Percentiles rank a stretch among this genome's conserved stretches.
Evolutionary conservation across 352 stramenopile genomes (phyloP).

Genomic region (Pythium pyrilobum): DNA sequence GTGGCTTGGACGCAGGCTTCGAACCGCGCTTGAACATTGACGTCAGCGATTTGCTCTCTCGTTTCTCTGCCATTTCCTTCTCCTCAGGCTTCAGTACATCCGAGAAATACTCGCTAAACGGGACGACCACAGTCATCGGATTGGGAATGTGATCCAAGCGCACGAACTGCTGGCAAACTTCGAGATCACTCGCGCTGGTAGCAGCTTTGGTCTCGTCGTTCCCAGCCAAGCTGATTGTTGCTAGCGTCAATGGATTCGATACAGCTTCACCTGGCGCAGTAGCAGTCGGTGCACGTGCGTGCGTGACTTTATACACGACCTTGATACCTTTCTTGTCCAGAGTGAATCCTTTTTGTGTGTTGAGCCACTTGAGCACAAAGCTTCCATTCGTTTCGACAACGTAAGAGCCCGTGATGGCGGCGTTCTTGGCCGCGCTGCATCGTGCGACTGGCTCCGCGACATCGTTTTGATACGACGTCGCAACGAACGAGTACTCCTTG

Average conservation of each 20-base stretch:
- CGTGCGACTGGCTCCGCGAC: slow-evolving; percentile 39
- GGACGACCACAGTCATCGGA: slow-evolving; percentile 57
- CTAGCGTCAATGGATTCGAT: not conserved
- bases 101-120: slow-evolving; percentile 67
- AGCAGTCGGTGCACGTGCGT: slow-evolving; percentile 29
- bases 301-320: slow-evolving; percentile 48
- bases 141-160: slow-evolving; percentile 57
- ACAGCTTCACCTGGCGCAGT: not conserved
- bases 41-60: slow-evolving; percentile 26
- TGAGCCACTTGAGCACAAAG: slow-evolving; percentile 72
- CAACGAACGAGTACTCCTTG: slow-evolving; percentile 56
- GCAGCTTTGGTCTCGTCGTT: not conserved
- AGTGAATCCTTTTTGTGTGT: slow-evolving; percentile 60
- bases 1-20: not conserved
- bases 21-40: slow-evolving; percentile 45
- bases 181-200: slow-evolving; percentile 32
- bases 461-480: slow-evolving; percentile 58
- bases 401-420: slow-evolving; percentile 42
- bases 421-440: slow-evolving; percentile 65
- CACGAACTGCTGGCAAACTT: slow-evolving; percentile 52
- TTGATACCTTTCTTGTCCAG: slow-evolving; percentile 59
- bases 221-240: not conserved
- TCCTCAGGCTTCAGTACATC: not conserved
- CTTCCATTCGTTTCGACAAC: slow-evolving; percentile 50
- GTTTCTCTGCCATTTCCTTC: slow-evolving; percentile 7